These are phyloP conservation scores for Teunomyces aglyptinius DNA, from an alignment of 805 yeast genomes.

Conservation along the genomic window DNA sequence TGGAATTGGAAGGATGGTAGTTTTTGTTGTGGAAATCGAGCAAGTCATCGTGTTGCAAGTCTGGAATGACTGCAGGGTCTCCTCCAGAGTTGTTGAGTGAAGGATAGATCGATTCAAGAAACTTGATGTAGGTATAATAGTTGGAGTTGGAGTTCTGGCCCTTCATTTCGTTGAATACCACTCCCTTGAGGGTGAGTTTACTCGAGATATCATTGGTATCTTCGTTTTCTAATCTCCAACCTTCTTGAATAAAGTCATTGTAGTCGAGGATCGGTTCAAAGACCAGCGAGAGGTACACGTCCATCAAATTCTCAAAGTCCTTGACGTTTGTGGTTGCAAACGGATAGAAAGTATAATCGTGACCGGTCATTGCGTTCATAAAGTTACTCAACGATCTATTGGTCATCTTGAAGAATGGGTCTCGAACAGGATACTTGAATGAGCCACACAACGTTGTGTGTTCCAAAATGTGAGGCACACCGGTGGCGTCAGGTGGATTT, in stretches of 20 bases:
- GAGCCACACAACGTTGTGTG: conserved; percentile 97
- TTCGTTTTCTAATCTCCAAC: conserved; percentile 90
- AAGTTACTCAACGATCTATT: conserved; percentile 91
- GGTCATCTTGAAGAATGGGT: conserved; percentile 96
- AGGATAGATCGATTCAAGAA: conserved; percentile 81
- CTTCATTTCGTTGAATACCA: conserved; percentile 97
- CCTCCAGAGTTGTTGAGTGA: conserved; percentile 91
- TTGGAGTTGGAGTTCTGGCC: conserved; percentile 91
- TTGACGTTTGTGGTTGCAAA: conserved; percentile 88
- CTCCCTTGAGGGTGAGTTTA: conserved; percentile 83
- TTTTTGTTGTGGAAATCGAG: conserved; percentile 69
- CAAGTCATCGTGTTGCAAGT: conserved; percentile 70
- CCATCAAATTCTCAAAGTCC: conserved; percentile 81
- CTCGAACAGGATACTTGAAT: conserved; percentile 85
- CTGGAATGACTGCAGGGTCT: conserved; percentile 79
- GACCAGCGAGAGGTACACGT: conserved; percentile 85
- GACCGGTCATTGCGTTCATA: conserved; percentile 99
- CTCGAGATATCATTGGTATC: conserved; percentile 53
- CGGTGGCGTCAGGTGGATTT: conserved; percentile 91
- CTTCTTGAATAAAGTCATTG: conserved; percentile 91
- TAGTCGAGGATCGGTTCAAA: conserved; percentile 74
- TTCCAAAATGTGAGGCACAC: conserved; percentile 94
- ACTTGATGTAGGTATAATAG: conserved; percentile 80
- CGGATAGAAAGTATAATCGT: conserved; percentile 93
- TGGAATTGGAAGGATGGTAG: conserved; percentile 90